Base-by-base conservation (phyloP, 192 early-diverging fungal genomes). In the Dissophora globulifera region DNA sequence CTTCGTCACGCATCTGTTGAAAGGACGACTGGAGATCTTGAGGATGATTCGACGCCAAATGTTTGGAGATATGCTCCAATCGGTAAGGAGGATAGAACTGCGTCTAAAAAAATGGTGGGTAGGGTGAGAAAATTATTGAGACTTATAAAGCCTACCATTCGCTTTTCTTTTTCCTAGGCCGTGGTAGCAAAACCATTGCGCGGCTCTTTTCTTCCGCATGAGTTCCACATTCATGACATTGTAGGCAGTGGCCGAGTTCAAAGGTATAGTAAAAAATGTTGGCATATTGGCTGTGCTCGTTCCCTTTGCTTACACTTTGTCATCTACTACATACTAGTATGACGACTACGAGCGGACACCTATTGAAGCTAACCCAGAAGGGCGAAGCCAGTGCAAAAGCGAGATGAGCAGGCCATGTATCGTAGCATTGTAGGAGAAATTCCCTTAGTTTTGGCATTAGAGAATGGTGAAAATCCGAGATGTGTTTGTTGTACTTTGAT, bases 191-290 rank as follows among this genome's bases (percentile, higher is more conserved):
- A 82, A 30, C 69, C 59, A 11, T 46, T 84, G 26, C 59, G 66
- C 13, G 71, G 79, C 0, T 78, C 83, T 1, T 45, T 52, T 26
- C 70, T 84, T 20, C 63, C 63, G 5, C 69, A 80, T 43, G 81
- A 82, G 11, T 84, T 82, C 45, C 54, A 82, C 46, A 50, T 84
- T 16, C 83, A 84, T 54, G 83, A 84, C 51, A 38, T 84, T 35
- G 52, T 84, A 10, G 83, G 83, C 13, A 84, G 81, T 71, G 83
- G 83, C 12, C 68, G 83, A 13, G 83, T 78, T n/a, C 74, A 80
- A 54, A 78, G 72, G 83, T 84, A n/a, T n/a, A n/a, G n/a, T n/a
- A n/a, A n/a, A n/a, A n/a, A n/a, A n/a, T n/a, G n/a, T n/a, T n/a
- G n/a, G n/a, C n/a, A n/a, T n/a, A n/a, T n/a, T n/a, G n/a, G n/a